A percentile compares a stretch with the other conserved stretches of the same genome.
Evolutionary conservation across 768 basidiomycete genomes (phyloP).

Genomic region (Tulasnella sp.): DNA sequence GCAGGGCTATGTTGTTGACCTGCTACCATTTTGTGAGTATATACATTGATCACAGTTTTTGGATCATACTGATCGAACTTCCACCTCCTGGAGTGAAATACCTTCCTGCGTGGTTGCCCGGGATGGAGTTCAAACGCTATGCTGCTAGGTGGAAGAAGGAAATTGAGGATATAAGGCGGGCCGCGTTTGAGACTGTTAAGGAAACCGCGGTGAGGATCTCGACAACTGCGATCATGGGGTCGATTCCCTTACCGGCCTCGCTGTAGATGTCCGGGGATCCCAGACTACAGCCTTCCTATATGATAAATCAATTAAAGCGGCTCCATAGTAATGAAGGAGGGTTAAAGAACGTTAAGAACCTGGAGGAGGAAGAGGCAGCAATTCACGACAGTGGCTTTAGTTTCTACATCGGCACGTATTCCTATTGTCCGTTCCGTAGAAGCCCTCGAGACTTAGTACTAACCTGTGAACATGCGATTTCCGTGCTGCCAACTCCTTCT

Average conservation of each 20-base stretch:
- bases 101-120: slow-evolving; percentile 6
- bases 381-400: not conserved
- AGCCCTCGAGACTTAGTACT: too few species aligned
- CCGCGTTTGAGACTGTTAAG: not conserved
- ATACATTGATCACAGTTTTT: not conserved
- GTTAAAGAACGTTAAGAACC: not conserved
- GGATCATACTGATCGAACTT: too few species aligned
- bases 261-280: too few species aligned
- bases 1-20: slow-evolving; percentile 1
- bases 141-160: not conserved
- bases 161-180: not conserved
- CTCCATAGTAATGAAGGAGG: not conserved
- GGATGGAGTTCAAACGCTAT: slow-evolving; percentile 1
- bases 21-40: slow-evolving; percentile 1
- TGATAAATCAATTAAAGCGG: not conserved
- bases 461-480: not conserved
- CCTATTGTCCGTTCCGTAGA: not conserved
- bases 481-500: not conserved
- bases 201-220: not conserved
- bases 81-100: not conserved
- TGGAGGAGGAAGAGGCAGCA: not conserved
- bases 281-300: not conserved
- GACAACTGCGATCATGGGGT: too few species aligned
- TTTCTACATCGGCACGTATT: not conserved
- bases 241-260: too few species aligned